A percentile compares a stretch with the other conserved stretches of the same genome.
Conservation (phyloP, 2,329 filamentous ascomycete genomes). For the Neofusicoccum parvum region DNA sequence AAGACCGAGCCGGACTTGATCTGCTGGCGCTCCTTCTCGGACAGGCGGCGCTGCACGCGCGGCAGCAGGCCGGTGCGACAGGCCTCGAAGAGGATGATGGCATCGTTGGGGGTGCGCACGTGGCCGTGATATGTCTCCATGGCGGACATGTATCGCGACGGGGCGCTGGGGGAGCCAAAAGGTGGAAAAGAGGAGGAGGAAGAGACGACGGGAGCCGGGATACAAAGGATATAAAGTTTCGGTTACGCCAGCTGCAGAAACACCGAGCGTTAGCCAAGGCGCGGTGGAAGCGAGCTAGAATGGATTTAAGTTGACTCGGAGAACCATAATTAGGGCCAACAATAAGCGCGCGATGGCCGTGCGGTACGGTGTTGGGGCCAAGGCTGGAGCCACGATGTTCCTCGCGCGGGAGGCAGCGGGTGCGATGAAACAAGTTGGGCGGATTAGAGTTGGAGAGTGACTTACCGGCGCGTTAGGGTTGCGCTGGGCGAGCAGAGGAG, state of each 20-base stretch:
- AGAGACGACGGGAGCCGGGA: not conserved
- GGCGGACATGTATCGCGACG: conserved; percentile 9
- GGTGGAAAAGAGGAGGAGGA: not conserved
- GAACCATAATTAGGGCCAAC: conserved; percentile 21
- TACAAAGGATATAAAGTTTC: conserved; percentile 23
- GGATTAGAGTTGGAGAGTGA: not conserved
- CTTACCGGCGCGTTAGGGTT: conserved; percentile 4
- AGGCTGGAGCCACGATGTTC: conserved; percentile 7
- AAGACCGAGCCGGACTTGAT: conserved; percentile 97
- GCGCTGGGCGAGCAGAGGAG: not conserved
- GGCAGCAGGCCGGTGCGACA: conserved; percentile 87
- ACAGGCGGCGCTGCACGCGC: conserved; percentile 86
- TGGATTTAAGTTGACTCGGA: conserved; percentile 18
- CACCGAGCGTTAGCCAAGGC: conserved; percentile 22
- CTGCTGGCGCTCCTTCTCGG: conserved; percentile 94
- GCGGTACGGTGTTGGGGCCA: conserved; percentile 13
- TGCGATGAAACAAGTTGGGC: not conserved
- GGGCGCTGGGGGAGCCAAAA: not conserved
- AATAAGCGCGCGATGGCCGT: conserved; percentile 14
- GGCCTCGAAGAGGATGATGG: conserved; percentile 98
- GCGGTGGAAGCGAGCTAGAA: conserved; percentile 20
- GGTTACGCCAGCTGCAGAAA: conserved; percentile 21
- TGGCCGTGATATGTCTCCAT: conserved; percentile 98
- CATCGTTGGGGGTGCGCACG: conserved; percentile 93
- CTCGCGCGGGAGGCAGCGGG: conserved; percentile 18